These are phyloP conservation scores for Fusarium coicis DNA, from an alignment of 2,329 filamentous ascomycete species.

Conservation along the genomic window DNA sequence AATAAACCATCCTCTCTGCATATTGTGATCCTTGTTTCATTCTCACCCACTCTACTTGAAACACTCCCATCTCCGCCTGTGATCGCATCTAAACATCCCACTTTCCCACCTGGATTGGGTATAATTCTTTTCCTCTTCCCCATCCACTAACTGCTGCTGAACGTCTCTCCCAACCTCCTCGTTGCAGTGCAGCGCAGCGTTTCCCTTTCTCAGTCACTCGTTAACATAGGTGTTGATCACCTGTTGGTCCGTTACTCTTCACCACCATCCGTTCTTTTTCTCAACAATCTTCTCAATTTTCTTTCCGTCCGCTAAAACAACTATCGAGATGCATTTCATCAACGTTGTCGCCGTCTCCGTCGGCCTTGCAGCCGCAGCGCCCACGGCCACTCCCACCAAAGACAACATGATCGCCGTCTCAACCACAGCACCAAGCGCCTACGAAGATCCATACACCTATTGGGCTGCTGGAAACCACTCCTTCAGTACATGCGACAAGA, in stretches of 20 bases:
- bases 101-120: not conserved
- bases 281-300: not conserved
- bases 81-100: conserved; percentile 18
- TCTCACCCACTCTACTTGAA: conserved; percentile 39
- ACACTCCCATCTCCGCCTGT: conserved; percentile 32
- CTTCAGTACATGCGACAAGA: conserved; percentile 43
- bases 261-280: conserved; percentile 9
- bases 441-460: conserved; percentile 27
- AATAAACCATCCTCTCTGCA: not conserved
- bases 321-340: conserved; percentile 28
- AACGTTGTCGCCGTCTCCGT: conserved; percentile 15
- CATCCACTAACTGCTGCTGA: not conserved
- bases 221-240: conserved; percentile 34
- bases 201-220: conserved; percentile 35
- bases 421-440: conserved; percentile 14
- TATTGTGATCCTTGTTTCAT: conserved; percentile 24
- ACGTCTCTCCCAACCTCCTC: not conserved
- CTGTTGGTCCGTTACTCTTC: conserved; percentile 21
- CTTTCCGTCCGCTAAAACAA: not conserved
- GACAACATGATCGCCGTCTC: conserved; percentile 33
- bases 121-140: not conserved
- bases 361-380: conserved; percentile 30
- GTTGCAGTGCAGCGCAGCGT: conserved; percentile 23
- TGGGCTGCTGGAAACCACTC: conserved; percentile 42
- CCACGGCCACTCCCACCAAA: conserved; percentile 7